Evolutionary conservation across 1,139 yeast species (phyloP), one percentile per base, ranked within the genome.

Genomic region (Chernovozyma aurita): DNA sequence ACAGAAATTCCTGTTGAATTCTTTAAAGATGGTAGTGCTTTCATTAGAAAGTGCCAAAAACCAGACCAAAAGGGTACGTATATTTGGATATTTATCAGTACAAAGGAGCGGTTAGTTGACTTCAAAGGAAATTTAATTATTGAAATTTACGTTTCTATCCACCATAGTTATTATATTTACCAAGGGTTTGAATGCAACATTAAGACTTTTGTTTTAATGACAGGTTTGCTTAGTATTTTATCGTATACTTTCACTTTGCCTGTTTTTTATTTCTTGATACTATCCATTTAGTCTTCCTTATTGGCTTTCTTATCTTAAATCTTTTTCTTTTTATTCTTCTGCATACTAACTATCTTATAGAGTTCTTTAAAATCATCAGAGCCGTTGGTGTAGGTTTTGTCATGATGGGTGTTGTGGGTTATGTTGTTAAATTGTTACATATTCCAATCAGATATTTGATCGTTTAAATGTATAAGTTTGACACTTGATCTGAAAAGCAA

Each of bases 361-460:
- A 92, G 69, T 90, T 85, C 72, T 54, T 81, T 43, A 84, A 85
- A 65, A 85, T 90, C 57, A 77, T 92, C 49, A 83, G 92, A 67
- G 97, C 97, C 39, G 97, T 92, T 40, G 97, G 97, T 54, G 76
- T 88, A 49, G 98, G 98, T 52, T 92, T 90, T 66, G 70, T 90
- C 51, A 90, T 90, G 78, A 94, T 92, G 92, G 98, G 98, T 55
- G 85, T 87, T 54, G 95, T 92, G 54, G 98, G 98, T 42, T 92
- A 88, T 68, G 85, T 82, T 54, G 95, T 92, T 65, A 92, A 92
- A 70, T 77, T 90, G 59, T 76, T 90, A 55, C 98, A 90, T 67
- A 90, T 90, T 55, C 98, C 98, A 58, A 88, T 90, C 70, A 85
- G 97, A 72, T 94, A 88, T 69, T 80, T 90, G 70, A 88, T 90